Conservation (phyloP, 805 yeast genomes). For the Torulaspora indica region DNA sequence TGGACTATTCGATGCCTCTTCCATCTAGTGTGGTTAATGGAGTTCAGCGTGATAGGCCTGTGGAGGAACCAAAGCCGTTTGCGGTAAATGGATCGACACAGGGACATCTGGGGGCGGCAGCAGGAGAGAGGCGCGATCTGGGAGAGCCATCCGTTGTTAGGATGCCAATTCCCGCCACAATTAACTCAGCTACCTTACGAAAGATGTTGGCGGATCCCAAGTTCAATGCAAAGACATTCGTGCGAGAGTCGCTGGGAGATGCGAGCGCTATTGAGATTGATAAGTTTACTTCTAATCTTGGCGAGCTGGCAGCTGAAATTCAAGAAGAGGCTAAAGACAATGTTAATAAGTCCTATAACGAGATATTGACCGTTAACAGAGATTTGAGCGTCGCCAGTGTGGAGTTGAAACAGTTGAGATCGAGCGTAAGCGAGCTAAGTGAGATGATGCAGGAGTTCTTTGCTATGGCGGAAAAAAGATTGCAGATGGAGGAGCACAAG, state of each 20-base stretch:
- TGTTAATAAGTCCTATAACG: conserved; percentile 58
- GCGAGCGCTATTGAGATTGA: conserved; percentile 73
- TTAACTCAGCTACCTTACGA: conserved; percentile 28
- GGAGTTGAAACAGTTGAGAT: conserved; percentile 59
- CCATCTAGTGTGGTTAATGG: conserved; percentile 16
- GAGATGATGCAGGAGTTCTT: conserved; percentile 56
- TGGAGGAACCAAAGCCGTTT: not conserved
- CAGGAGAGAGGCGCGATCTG: not conserved
- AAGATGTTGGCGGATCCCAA: conserved; percentile 37
- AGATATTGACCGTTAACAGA: conserved; percentile 53
- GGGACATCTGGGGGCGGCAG: not conserved
- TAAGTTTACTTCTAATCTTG: conserved; percentile 54
- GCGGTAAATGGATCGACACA: not conserved
- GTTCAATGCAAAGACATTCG: conserved; percentile 47
- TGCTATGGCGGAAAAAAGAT: conserved; percentile 54
- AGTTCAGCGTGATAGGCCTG: not conserved
- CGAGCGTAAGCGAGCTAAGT: conserved; percentile 54
- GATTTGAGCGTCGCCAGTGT: conserved; percentile 60
- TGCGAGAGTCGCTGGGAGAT: conserved; percentile 48
- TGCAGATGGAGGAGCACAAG: conserved; percentile 43
- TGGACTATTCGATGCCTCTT: conserved; percentile 31
- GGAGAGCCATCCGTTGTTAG: not conserved
- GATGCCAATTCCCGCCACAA: conserved; percentile 1
- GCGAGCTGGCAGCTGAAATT: conserved; percentile 46
- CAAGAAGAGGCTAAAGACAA: conserved; percentile 54